phyloP scores from a whole-genome alignment of 345 rosid species.

The Microcos paniculata region DNA sequence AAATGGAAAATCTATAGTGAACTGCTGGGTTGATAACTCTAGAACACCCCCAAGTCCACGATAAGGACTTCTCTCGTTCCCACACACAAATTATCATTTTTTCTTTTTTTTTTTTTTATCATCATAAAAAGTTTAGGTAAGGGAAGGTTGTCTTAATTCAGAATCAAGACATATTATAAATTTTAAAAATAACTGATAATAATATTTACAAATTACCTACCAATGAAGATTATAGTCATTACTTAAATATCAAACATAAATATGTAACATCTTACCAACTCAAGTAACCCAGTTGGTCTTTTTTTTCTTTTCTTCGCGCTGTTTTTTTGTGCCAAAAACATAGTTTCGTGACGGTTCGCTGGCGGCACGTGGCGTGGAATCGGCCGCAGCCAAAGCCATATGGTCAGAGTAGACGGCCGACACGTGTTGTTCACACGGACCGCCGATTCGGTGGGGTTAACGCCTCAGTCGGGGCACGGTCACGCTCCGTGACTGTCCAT shows the following conservation, averaged over 20 bases:
- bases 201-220: no score
- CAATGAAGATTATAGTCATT: no score
- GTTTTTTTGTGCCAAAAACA: slow-evolving; percentile 3
- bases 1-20: neutral
- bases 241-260: no score
- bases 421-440: neutral
- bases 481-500: neutral
- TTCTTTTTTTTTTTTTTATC: neutral
- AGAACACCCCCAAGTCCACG: neutral
- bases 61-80: neutral
- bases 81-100: neutral
- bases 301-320: no score
- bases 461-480: neutral
- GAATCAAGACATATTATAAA: no score
- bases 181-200: no score
- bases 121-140: no score
- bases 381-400: no score
- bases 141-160: no score
- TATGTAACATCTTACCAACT: no score
- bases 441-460: neutral
- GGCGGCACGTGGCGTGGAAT: no score
- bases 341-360: neutral
- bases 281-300: no score
- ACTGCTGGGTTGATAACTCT: neutral
- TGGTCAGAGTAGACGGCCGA: neutral